Conservation (phyloP, 176 grass and related monocot genomes). For the Pharus latifolius region DNA sequence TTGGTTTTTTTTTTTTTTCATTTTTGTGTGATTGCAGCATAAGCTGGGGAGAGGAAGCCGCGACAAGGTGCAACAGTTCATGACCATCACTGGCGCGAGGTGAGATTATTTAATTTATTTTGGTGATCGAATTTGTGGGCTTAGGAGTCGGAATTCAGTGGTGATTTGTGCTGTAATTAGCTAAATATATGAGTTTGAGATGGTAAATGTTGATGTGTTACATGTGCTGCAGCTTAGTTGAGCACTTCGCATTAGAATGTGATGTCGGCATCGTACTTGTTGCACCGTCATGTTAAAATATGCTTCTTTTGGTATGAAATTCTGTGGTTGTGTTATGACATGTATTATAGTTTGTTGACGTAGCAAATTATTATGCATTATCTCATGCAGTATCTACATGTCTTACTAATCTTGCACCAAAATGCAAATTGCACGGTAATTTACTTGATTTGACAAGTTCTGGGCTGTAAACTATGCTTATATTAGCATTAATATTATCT, state of each 20-base stretch:
- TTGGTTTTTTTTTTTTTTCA: not conserved
- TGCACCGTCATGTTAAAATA: not conserved
- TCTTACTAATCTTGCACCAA: not conserved
- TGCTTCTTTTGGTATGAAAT: not conserved
- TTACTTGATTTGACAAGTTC: too few relatives aligned
- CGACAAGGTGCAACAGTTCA: conserved; percentile 99
- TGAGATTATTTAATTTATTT: conserved; percentile 4
- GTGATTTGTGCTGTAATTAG: not conserved
- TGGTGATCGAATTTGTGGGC: not conserved
- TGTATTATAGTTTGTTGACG: not conserved
- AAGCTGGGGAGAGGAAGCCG: conserved; percentile 94
- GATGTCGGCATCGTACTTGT: not conserved
- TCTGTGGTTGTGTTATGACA: not conserved
- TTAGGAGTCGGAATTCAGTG: not conserved
- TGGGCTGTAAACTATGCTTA: too few relatives aligned
- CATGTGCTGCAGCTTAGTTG: not conserved
- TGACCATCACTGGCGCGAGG: conserved; percentile 88
- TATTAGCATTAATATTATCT: too few relatives aligned
- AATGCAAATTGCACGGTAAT: not conserved
- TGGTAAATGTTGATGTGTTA: not conserved
- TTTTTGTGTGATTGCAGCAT: conserved; percentile 47
- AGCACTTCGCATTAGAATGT: not conserved
- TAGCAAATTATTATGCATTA: not conserved
- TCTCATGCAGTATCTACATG: not conserved
- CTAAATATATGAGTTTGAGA: not conserved